Conservation (phyloP, 2,329 filamentous ascomycete genomes). For the Clarireedia homoeocarpa region DNA sequence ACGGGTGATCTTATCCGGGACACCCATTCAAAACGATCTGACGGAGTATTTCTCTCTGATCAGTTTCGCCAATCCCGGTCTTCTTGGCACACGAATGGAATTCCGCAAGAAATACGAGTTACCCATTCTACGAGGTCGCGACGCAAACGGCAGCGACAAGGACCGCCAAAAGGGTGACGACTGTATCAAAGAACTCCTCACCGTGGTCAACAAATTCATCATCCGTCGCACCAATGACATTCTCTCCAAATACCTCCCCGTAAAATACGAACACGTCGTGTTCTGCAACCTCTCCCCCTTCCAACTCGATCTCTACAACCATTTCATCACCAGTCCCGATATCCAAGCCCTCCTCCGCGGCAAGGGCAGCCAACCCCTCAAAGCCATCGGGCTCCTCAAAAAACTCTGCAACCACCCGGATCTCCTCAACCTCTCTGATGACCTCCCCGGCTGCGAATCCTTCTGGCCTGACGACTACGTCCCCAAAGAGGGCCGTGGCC, state of each 20-base stretch:
- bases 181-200: conserved; percentile 70
- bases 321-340: conserved; percentile 92
- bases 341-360: conserved; percentile 87
- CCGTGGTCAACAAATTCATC: conserved; percentile 94
- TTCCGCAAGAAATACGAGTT: conserved; percentile 93
- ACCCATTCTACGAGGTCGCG: conserved; percentile 83
- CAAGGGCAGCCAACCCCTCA: conserved; percentile 91
- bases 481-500: conserved; percentile 76
- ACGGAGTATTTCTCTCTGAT: conserved; percentile 95
- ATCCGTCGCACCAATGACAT: conserved; percentile 98
- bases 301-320: conserved; percentile 88
- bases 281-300: conserved; percentile 94
- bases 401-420: conserved; percentile 99
- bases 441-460: conserved; percentile 79
- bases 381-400: conserved; percentile 93
- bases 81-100: conserved; percentile 80
- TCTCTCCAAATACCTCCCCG: conserved; percentile 89
- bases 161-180: conserved; percentile 80
- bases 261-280: conserved; percentile 99
- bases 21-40: conserved; percentile 96
- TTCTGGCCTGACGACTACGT: conserved; percentile 82
- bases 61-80: conserved; percentile 90
- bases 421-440: conserved; percentile 71
- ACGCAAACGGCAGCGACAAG: conserved; percentile 78
- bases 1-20: conserved; percentile 91